Percentiles rank a stretch among this genome's conserved stretches.
Conservation (phyloP, 2,329 filamentous ascomycete genomes). For the Cercospora berteroae region DNA sequence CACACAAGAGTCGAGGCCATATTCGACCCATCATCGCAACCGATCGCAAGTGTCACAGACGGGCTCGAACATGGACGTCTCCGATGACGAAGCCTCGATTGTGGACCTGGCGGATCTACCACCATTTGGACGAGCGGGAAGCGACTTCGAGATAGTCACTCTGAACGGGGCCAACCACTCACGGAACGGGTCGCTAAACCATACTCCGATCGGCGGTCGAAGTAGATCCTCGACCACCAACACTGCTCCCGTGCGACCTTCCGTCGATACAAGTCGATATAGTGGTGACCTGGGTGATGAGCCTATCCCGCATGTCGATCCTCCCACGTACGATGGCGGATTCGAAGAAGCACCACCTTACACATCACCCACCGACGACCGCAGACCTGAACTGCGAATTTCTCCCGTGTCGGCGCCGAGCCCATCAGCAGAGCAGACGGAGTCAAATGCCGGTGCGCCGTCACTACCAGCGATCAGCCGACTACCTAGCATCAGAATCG, state of each 20-base stretch:
- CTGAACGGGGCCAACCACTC: slow-evolving; percentile 41
- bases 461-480: slow-evolving; percentile 42
- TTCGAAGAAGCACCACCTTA: slow-evolving; percentile 52
- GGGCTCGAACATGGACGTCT: slow-evolving; percentile 43
- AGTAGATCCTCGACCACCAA: slow-evolving; percentile 33
- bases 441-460: slow-evolving; percentile 26
- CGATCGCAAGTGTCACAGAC: slow-evolving; percentile 41
- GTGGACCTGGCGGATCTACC: slow-evolving; percentile 31
- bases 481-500: slow-evolving; percentile 47
- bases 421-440: slow-evolving; percentile 2
- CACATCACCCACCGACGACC: slow-evolving; percentile 40
- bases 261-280: slow-evolving; percentile 29
- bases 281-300: slow-evolving; percentile 33
- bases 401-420: slow-evolving; percentile 10
- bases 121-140: slow-evolving; percentile 35
- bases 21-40: slow-evolving; percentile 41
- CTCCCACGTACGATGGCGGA: slow-evolving; percentile 38
- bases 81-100: slow-evolving; percentile 36
- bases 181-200: slow-evolving; percentile 25
- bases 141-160: slow-evolving; percentile 46
- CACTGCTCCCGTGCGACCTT: slow-evolving; percentile 26
- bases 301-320: slow-evolving; percentile 34
- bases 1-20: slow-evolving; percentile 23
- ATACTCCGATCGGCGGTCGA: slow-evolving; percentile 24
- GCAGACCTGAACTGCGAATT: slow-evolving; percentile 18